Evolutionary conservation across 2,329 filamentous ascomycete genomes (phyloP).

Genomic region (Curvularia sp.): DNA sequence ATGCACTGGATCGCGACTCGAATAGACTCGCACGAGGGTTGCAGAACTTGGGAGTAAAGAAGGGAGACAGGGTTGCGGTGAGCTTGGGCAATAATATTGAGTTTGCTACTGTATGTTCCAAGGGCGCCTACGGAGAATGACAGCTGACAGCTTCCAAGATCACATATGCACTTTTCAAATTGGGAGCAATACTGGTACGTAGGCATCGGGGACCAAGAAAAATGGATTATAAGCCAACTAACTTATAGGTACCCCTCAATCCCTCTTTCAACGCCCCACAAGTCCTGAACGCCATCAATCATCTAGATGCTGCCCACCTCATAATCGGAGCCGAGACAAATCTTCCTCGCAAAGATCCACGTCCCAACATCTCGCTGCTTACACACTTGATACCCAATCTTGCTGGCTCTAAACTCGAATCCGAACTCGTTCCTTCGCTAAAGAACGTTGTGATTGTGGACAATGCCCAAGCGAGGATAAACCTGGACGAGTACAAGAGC

Average conservation of each 20-base stretch:
- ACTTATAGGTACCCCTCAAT: conserved; percentile 79
- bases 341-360: conserved; percentile 69
- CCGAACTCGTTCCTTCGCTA: conserved; percentile 71
- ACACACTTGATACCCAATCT: conserved; percentile 62
- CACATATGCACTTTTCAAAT: conserved; percentile 90
- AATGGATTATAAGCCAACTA: neutral
- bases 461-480: conserved; percentile 69
- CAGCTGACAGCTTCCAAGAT: conserved; percentile 45
- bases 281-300: conserved; percentile 77
- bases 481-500: conserved; percentile 48
- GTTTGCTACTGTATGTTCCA: conserved; percentile 71
- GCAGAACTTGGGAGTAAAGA: conserved; percentile 72
- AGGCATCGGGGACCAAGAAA: no score
- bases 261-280: conserved; percentile 84
- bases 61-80: conserved; percentile 84
- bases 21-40: conserved; percentile 78
- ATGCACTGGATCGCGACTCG: conserved; percentile 75
- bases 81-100: conserved; percentile 86
- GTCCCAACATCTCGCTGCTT: conserved; percentile 66
- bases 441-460: conserved; percentile 77
- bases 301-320: conserved; percentile 75
- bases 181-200: conserved; percentile 82
- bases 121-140: neutral
- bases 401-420: conserved; percentile 55
- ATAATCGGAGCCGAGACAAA: conserved; percentile 90